Conservation (phyloP, 768 basidiomycete species). For the Termitomyces sp. region DNA sequence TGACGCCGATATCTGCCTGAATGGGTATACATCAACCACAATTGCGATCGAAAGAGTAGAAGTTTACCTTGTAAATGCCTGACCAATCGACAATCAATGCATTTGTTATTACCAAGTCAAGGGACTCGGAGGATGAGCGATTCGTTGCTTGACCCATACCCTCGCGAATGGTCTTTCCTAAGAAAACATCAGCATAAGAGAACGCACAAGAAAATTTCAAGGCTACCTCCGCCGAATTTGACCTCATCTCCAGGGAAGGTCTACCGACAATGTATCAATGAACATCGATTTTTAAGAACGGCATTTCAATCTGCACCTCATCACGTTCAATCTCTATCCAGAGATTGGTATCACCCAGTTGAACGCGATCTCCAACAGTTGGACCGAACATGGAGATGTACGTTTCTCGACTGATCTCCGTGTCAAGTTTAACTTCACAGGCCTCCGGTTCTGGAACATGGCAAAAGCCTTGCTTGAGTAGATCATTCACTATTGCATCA, state of each 20-base stretch:
- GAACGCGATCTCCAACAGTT: conserved; percentile 84
- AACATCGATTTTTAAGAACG: neutral
- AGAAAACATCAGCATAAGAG: neutral
- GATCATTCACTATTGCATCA: conserved; percentile 41
- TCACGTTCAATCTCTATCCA: conserved; percentile 95
- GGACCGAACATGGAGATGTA: conserved; percentile 97
- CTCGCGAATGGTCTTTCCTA: conserved; percentile 91
- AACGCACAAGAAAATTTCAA: neutral
- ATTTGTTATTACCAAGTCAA: conserved; percentile 95
- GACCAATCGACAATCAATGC: conserved; percentile 93
- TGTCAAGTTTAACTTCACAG: conserved; percentile 45
- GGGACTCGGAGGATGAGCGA: conserved; percentile 56
- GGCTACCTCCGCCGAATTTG: conserved; percentile 91
- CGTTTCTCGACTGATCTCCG: conserved; percentile 59
- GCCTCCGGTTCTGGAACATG: conserved; percentile 69
- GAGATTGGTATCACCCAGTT: conserved; percentile 84
- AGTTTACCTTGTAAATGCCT: conserved; percentile 84
- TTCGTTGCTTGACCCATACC: conserved; percentile 95
- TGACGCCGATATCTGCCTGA: conserved; percentile 94
- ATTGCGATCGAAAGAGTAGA: neutral
- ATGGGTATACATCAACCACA: neutral
- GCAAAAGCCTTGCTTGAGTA: conserved; percentile 64
- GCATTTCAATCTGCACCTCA: conserved; percentile 37
- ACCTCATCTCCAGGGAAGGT: conserved; percentile 94
- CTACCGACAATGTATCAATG: conserved; percentile 27